Evolutionary conservation across 164 flowering plant genomes (phyloP).

Genomic region (Cinnamomum micranthum): DNA sequence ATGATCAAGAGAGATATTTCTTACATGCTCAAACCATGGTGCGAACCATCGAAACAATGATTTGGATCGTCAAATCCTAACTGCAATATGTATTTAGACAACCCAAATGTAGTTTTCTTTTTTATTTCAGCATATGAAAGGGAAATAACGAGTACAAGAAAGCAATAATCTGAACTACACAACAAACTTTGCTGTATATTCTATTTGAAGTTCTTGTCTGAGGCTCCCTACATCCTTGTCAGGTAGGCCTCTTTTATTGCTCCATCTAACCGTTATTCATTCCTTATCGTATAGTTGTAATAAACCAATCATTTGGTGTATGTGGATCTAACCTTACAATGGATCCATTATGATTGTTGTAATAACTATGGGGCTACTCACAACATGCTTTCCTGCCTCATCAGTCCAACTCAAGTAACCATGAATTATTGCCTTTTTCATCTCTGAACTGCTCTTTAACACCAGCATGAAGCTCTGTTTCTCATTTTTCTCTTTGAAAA

Average conservation of each 20-base stretch:
- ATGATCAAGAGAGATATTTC: no score
- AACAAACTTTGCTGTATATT: no score
- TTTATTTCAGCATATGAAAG: no score
- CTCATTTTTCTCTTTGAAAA: slow-evolving; percentile 41
- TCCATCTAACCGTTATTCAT: neutral
- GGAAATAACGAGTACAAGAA: no score
- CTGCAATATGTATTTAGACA: no score
- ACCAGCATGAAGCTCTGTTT: slow-evolving; percentile 38
- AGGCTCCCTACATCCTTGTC: no score
- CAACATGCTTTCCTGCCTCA: slow-evolving; percentile 30
- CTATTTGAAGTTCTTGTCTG: no score
- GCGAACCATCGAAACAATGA: no score
- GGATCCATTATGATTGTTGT: slow-evolving; percentile 27
- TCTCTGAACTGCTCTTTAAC: slow-evolving; percentile 25
- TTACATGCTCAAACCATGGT: no score
- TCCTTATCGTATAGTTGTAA: neutral
- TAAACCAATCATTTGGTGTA: neutral
- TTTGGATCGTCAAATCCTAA: no score
- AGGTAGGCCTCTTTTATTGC: neutral
- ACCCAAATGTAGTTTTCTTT: no score
- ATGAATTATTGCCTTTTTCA: slow-evolving; percentile 24
- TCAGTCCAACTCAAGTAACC: slow-evolving; percentile 58
- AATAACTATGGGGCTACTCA: slow-evolving; percentile 62
- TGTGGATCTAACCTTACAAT: neutral
- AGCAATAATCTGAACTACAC: no score